A percentile compares a stretch with the other conserved stretches of the same genome.
These are phyloP conservation scores for Botryotinia convoluta DNA, from an alignment of 2,329 filamentous ascomycete genomes.

Conservation along the genomic window DNA sequence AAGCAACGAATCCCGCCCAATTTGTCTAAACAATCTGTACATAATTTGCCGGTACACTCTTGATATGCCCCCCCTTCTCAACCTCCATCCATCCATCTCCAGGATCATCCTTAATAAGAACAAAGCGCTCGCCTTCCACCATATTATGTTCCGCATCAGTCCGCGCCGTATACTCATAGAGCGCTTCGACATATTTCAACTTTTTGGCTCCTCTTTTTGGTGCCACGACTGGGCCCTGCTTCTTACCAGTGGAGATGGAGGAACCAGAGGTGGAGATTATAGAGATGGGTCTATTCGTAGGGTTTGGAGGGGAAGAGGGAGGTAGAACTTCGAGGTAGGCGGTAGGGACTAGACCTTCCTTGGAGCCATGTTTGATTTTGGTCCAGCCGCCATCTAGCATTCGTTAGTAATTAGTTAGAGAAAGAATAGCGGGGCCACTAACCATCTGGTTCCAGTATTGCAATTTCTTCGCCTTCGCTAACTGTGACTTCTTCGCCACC, in stretches of 20 bases:
- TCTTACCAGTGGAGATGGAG: slow-evolving; percentile 51
- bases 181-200: slow-evolving; percentile 84
- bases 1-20: slow-evolving; percentile 12
- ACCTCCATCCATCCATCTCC: slow-evolving; percentile 98
- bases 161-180: slow-evolving; percentile 88
- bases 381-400: slow-evolving; percentile 85
- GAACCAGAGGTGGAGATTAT: slow-evolving; percentile 76
- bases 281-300: slow-evolving; percentile 58
- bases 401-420: slow-evolving; percentile 36
- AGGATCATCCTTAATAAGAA: slow-evolving; percentile 80
- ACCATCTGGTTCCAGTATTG: slow-evolving; percentile 85
- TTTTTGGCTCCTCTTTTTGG: slow-evolving; percentile 91
- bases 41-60: slow-evolving; percentile 92
- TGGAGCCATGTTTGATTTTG: slow-evolving; percentile 71
- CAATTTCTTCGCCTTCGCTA: slow-evolving; percentile 73
- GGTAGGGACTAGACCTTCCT: slow-evolving; percentile 83
- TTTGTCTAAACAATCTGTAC: slow-evolving; percentile 54
- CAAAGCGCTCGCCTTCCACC: slow-evolving; percentile 85
- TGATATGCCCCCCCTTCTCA: slow-evolving; percentile 81
- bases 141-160: slow-evolving; percentile 88
- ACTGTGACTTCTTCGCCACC: slow-evolving; percentile 80
- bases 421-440: slow-evolving; percentile 40
- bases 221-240: slow-evolving; percentile 64
- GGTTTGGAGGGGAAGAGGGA: slow-evolving; percentile 41
- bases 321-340: slow-evolving; percentile 73